A percentile compares a stretch with the other conserved stretches of the same genome.
Conservation (phyloP, 1,139 yeast species). For the Wickerhamiella infanticola region DNA sequence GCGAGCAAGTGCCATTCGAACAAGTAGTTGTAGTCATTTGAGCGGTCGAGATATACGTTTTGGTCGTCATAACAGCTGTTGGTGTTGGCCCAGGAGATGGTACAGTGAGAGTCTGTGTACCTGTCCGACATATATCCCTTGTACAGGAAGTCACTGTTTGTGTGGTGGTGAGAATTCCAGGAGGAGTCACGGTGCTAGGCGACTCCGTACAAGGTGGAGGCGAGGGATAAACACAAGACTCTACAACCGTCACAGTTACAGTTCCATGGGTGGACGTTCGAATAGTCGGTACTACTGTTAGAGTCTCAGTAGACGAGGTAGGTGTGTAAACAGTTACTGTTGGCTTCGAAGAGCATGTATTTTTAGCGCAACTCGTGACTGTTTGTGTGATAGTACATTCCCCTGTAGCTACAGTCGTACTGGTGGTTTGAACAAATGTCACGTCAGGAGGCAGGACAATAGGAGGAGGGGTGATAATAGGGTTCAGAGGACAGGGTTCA, state of each 20-base stretch:
- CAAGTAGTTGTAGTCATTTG: conserved; percentile 2
- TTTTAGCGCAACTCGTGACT: neutral
- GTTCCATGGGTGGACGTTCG: neutral
- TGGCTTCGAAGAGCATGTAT: neutral
- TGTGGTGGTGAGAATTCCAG: conserved; percentile 1
- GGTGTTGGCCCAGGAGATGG: neutral
- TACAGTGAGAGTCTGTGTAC: neutral
- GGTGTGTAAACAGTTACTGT: neutral
- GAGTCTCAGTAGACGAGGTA: neutral
- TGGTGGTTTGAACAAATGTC: neutral
- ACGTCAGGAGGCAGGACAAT: neutral
- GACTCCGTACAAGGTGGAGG: neutral
- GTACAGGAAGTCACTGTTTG: conserved; percentile 4
- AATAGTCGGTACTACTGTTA: neutral
- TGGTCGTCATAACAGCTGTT: neutral
- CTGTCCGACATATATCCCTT: neutral
- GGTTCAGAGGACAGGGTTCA: neutral
- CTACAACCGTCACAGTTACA: neutral
- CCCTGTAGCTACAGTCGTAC: too few species aligned
- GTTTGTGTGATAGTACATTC: neutral
- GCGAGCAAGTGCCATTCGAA: conserved; percentile 1
- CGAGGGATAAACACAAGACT: neutral
- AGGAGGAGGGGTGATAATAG: neutral
- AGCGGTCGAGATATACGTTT: conserved; percentile 2
- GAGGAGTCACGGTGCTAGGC: neutral